Conservation (phyloP, 2,329 filamentous ascomycete genomes). For the Amylocarpus encephaloides region DNA sequence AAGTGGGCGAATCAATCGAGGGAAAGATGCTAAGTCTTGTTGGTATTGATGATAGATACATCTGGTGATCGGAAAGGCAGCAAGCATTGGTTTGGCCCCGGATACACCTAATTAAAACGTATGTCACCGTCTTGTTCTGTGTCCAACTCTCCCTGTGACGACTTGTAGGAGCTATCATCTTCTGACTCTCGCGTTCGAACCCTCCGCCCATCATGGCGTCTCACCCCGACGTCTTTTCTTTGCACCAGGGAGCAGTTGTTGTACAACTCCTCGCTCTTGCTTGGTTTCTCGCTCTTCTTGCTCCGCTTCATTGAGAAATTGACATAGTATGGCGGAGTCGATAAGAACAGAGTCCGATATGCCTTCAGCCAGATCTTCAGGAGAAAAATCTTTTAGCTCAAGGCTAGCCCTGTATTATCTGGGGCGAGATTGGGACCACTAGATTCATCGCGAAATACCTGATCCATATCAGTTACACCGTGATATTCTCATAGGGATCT, state of each 20-base stretch:
- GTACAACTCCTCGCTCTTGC: conserved; percentile 4
- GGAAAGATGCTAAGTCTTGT: neutral
- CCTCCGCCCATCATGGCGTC: conserved; percentile 7
- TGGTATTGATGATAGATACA: conserved; percentile 1
- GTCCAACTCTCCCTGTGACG: conserved; percentile 6
- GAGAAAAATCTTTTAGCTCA: conserved; percentile 26
- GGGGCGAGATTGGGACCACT: conserved; percentile 17
- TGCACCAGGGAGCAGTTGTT: conserved; percentile 4
- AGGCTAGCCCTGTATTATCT: conserved; percentile 17
- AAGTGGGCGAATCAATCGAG: neutral
- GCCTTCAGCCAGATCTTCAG: conserved; percentile 14
- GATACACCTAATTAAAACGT: no score
- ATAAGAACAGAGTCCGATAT: conserved; percentile 11
- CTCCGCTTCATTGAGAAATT: conserved; percentile 7
- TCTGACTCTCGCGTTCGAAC: conserved; percentile 9
- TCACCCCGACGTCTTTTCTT: conserved; percentile 10
- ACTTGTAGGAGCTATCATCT: conserved; percentile 10
- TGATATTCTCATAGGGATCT: neutral
- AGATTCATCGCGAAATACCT: conserved; percentile 28
- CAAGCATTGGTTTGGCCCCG: no score
- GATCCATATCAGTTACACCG: neutral
- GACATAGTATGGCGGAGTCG: conserved; percentile 8
- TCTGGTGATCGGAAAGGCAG: neutral
- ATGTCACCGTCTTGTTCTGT: neutral
- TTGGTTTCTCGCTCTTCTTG: conserved; percentile 10